phyloP scores from a whole-genome alignment of 768 basidiomycete species.

The Naematelia aurantialba region DNA sequence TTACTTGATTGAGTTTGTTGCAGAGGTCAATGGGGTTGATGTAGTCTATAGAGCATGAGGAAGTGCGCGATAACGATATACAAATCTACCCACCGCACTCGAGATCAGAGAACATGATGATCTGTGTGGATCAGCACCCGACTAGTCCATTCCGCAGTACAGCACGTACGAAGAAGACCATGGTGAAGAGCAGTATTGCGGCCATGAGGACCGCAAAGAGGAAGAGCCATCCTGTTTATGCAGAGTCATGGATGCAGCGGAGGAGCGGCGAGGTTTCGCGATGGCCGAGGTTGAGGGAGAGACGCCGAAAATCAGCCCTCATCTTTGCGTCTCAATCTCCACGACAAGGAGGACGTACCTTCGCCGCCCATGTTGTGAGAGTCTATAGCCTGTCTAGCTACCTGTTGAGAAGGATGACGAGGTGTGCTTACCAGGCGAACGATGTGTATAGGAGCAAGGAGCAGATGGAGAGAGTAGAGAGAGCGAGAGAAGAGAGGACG shows the following conservation, averaged over 20 bases:
- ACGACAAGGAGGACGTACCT: slow-evolving; percentile 29
- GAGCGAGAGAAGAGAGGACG: slow-evolving; percentile 1
- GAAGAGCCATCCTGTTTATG: slow-evolving; percentile 83
- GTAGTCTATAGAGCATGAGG: slow-evolving; percentile 58
- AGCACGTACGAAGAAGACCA: slow-evolving; percentile 94
- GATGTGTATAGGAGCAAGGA: neutral
- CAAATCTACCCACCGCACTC: slow-evolving; percentile 63
- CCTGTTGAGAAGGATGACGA: neutral
- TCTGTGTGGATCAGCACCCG: slow-evolving; percentile 57
- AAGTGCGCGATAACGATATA: neutral
- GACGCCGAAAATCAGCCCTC: too few species aligned
- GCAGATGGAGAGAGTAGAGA: neutral
- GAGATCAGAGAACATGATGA: slow-evolving; percentile 99
- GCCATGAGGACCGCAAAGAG: slow-evolving; percentile 93
- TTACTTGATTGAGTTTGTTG: slow-evolving; percentile 95
- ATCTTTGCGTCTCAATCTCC: slow-evolving; percentile 3
- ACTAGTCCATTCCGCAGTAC: neutral
- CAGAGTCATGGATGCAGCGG: neutral
- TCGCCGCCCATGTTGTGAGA: slow-evolving; percentile 44
- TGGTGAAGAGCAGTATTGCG: slow-evolving; percentile 91
- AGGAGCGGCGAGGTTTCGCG: too few species aligned
- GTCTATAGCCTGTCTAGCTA: slow-evolving; percentile 6
- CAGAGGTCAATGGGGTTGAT: slow-evolving; percentile 99
- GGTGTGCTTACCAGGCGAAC: neutral
- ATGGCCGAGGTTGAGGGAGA: too few species aligned